Conservation (phyloP, 352 stramenopile genomes). For the Globisporangium camurandrum region DNA sequence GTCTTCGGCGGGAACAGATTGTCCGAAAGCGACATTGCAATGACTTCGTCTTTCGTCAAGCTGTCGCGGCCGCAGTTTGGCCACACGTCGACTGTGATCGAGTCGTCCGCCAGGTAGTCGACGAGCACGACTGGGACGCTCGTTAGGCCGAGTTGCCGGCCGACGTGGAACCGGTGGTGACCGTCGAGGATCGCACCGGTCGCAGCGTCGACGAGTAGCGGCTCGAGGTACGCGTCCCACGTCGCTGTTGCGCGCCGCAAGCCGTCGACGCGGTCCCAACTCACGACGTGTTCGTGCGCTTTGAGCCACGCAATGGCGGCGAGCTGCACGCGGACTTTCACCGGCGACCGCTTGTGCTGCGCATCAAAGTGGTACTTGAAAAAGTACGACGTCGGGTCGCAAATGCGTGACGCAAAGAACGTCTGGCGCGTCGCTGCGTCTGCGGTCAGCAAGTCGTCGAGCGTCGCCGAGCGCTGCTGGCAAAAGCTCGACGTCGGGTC, state of each 20-base stretch:
- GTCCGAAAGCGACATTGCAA: slow-evolving; percentile 78
- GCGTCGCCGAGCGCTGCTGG: slow-evolving; percentile 55
- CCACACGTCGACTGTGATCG: slow-evolving; percentile 83
- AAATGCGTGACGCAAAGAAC: slow-evolving; percentile 79
- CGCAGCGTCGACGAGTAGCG: slow-evolving; percentile 60
- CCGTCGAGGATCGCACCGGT: slow-evolving; percentile 79
- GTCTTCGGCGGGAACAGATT: slow-evolving; percentile 82
- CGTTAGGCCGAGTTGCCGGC: slow-evolving; percentile 53
- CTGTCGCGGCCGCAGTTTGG: slow-evolving; percentile 74
- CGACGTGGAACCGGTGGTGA: slow-evolving; percentile 81
- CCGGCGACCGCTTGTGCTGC: slow-evolving; percentile 52
- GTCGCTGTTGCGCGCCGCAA: slow-evolving; percentile 63
- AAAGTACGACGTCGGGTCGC: slow-evolving; percentile 86
- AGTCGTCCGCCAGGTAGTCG: slow-evolving; percentile 75
- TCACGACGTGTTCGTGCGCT: slow-evolving; percentile 79
- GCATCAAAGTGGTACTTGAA: slow-evolving; percentile 87
- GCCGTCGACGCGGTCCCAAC: slow-evolving; percentile 77
- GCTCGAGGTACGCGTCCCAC: slow-evolving; percentile 82
- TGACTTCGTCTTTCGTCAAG: slow-evolving; percentile 78
- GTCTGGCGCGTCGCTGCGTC: slow-evolving; percentile 54
- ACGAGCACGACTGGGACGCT: slow-evolving; percentile 74
- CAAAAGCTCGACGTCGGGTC: slow-evolving; percentile 80
- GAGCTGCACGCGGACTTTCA: slow-evolving; percentile 48
- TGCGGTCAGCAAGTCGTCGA: slow-evolving; percentile 72
- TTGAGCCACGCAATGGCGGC: slow-evolving; percentile 71